Evolutionary conservation across 768 basidiomycete genomes (phyloP).

Genomic region (Inosperma sp.): DNA sequence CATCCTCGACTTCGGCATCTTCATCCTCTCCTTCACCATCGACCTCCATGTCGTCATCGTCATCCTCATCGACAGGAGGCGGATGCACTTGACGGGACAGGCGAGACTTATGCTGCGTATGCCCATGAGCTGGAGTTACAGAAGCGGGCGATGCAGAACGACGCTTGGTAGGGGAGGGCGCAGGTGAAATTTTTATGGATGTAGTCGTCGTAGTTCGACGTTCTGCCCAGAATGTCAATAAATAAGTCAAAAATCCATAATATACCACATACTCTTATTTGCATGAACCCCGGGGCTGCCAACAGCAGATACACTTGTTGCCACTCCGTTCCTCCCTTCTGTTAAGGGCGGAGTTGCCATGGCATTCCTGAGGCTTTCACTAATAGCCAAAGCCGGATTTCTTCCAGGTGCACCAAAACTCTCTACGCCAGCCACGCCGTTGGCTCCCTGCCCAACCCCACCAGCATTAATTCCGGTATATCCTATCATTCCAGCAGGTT

Average conservation of each 20-base stretch:
- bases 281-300: constrained; percentile 22
- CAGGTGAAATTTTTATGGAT: constrained; percentile 40
- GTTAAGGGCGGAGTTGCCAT: constrained; percentile 32
- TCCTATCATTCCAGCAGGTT: constrained; percentile 13
- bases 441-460: neutral
- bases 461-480: neutral
- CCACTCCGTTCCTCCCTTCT: constrained; percentile 22
- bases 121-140: constrained; percentile 26
- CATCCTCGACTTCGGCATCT: constrained; percentile 36
- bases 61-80: constrained; percentile 32
- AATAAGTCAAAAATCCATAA: constrained; percentile 1
- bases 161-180: constrained; percentile 34
- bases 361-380: constrained; percentile 41
- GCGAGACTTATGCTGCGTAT: constrained; percentile 40
- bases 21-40: constrained; percentile 41
- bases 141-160: constrained; percentile 45
- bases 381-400: constrained; percentile 38
- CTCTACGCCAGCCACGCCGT: constrained; percentile 12
- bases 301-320: constrained; percentile 16
- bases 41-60: constrained; percentile 38
- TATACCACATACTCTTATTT: constrained; percentile 37
- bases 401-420: constrained; percentile 24
- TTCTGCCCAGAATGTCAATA: constrained; percentile 24
- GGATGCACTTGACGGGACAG: constrained; percentile 44
- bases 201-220: constrained; percentile 37